Evolutionary conservation across 2,329 filamentous ascomycete species (phyloP).

Genomic region (Xylaria sp.): DNA sequence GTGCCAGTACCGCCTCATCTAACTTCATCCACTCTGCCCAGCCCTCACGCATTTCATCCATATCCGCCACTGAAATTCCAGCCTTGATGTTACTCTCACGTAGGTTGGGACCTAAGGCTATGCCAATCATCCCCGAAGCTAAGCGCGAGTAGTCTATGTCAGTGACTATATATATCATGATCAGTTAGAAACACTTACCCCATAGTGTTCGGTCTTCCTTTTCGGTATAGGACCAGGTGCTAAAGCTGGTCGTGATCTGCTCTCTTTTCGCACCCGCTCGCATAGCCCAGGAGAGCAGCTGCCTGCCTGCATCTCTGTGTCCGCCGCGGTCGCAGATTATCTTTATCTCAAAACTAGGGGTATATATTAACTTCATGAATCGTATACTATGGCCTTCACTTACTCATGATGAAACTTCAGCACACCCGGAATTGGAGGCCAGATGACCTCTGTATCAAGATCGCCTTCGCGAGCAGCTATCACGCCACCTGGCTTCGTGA

Average conservation of each 20-base stretch:
- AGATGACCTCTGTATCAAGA: conserved; percentile 46
- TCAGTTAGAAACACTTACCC: conserved; percentile 11
- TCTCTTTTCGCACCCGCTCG: conserved; percentile 17
- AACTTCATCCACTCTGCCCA: conserved; percentile 26
- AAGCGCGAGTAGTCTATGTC: neutral
- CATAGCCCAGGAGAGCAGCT: conserved; percentile 31
- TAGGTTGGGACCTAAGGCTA: neutral
- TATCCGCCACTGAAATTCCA: conserved; percentile 15
- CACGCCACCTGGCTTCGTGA: conserved; percentile 48
- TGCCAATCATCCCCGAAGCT: conserved; percentile 29
- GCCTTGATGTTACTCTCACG: conserved; percentile 22
- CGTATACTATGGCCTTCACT: neutral
- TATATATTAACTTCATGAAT: neutral
- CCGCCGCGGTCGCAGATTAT: conserved; percentile 24
- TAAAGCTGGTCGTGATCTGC: conserved; percentile 29
- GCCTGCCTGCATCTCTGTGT: conserved; percentile 18
- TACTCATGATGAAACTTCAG: conserved; percentile 29
- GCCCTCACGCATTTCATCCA: conserved; percentile 29
- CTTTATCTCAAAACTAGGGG: conserved; percentile 16
- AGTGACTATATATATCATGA: neutral
- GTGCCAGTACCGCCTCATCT: conserved; percentile 23
- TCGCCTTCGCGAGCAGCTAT: conserved; percentile 51
- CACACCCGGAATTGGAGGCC: conserved; percentile 26
- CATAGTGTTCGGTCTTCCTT: conserved; percentile 22
- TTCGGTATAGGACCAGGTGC: conserved; percentile 25